A percentile compares a stretch with the other conserved stretches of the same genome.
These are phyloP conservation scores for Alternaria atra DNA, from an alignment of 2,329 filamentous ascomycete species.

Conservation along the genomic window DNA sequence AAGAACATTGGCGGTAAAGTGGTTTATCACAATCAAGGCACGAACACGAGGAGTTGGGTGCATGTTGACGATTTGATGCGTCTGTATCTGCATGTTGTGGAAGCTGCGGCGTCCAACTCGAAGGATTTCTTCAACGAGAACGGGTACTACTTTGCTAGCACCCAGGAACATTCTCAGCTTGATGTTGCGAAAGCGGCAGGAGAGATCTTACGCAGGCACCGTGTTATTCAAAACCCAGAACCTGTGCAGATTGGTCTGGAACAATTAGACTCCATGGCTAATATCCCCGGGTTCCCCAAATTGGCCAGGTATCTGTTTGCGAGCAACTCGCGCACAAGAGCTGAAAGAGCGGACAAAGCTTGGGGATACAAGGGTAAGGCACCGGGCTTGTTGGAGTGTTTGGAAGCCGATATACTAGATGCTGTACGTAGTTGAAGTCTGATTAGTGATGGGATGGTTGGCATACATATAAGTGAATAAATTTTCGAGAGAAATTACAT, in stretches of 20 bases:
- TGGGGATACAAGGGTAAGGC: conserved; percentile 65
- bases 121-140: conserved; percentile 64
- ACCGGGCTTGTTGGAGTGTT: conserved; percentile 58
- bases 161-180: conserved; percentile 47
- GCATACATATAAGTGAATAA: not conserved
- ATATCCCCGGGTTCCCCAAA: conserved; percentile 23
- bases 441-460: not conserved
- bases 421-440: conserved; percentile 7
- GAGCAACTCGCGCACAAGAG: conserved; percentile 65
- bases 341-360: conserved; percentile 61
- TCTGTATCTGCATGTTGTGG: conserved; percentile 63
- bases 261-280: conserved; percentile 38
- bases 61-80: conserved; percentile 69
- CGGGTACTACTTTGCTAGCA: conserved; percentile 59
- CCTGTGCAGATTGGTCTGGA: conserved; percentile 36
- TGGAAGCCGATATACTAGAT: conserved; percentile 38
- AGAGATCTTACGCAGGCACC: conserved; percentile 35
- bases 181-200: conserved; percentile 37
- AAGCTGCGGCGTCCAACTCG: conserved; percentile 58
- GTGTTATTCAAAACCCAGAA: conserved; percentile 31
- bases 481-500: conserved; percentile 11
- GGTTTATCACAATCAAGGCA: conserved; percentile 64
- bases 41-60: conserved; percentile 62
- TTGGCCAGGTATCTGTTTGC: conserved; percentile 49
- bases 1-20: conserved; percentile 54